These are phyloP conservation scores for Rhodocollybia butyracea DNA, from an alignment of 768 basidiomycete genomes.

Conservation along the genomic window DNA sequence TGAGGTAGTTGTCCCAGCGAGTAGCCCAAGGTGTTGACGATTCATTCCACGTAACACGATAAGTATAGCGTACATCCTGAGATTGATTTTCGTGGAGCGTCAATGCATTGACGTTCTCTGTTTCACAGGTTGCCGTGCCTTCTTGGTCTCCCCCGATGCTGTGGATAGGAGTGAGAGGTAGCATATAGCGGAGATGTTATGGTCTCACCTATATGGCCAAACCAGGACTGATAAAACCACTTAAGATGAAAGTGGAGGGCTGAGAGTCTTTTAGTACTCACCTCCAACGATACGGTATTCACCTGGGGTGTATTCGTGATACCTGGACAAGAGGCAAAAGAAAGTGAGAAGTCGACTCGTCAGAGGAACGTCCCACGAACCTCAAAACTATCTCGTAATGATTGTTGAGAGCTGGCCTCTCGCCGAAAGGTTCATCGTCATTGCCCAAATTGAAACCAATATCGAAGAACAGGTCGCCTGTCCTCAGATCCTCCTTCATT, in stretches of 20 bases:
- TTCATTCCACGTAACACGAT: conserved; percentile 83
- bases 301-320: conserved; percentile 68
- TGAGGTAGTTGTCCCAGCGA: conserved; percentile 95
- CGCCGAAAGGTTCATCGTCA: conserved; percentile 53
- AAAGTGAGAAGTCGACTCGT: neutral
- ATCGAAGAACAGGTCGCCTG: conserved; percentile 86
- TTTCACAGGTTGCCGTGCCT: conserved; percentile 49
- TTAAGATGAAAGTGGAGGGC: conserved; percentile 45
- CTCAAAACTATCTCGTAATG: conserved; percentile 87
- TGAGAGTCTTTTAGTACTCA: conserved; percentile 59
- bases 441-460: conserved; percentile 93
- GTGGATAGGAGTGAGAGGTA: neutral
- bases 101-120: conserved; percentile 39
- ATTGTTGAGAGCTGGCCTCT: conserved; percentile 77
- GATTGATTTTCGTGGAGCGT: conserved; percentile 55
- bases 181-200: neutral
- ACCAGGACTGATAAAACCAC: conserved; percentile 19
- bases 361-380: conserved; percentile 30
- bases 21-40: conserved; percentile 91
- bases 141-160: conserved; percentile 67
- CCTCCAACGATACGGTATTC: conserved; percentile 83
- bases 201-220: conserved; percentile 44
- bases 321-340: conserved; percentile 45
- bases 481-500: conserved; percentile 80
- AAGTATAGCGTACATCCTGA: conserved; percentile 80